A percentile compares a stretch with the other conserved stretches of the same genome.
Evolutionary conservation across 768 basidiomycete genomes (phyloP).

Genomic region (Tricholoma bakamatsutake): DNA sequence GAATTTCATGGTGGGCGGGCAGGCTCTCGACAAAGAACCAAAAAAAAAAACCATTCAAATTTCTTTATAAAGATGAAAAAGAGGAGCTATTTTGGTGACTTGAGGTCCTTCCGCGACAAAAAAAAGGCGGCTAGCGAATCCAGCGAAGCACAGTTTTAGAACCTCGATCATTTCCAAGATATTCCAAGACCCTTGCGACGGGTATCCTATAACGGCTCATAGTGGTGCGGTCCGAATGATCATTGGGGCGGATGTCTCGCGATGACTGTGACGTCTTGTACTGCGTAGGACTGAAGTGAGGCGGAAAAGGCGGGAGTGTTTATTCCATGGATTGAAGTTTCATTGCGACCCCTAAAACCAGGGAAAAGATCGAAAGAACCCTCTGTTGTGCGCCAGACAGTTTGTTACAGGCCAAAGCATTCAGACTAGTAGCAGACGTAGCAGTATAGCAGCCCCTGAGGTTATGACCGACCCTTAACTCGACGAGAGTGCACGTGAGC

Average conservation of each 20-base stretch:
- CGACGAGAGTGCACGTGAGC: slow-evolving; percentile 5
- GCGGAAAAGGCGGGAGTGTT: not conserved
- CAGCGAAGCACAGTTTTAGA: not conserved
- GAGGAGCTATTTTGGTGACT: not conserved
- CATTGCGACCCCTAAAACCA: not conserved
- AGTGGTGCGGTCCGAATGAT: not conserved
- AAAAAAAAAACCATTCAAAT: not conserved
- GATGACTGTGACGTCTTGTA: not conserved
- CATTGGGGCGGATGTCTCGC: not conserved
- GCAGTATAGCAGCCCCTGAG: too few relatives aligned
- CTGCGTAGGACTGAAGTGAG: not conserved
- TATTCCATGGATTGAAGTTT: not conserved
- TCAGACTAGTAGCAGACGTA: too few relatives aligned
- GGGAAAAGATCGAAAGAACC: too few relatives aligned
- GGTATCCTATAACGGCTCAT: not conserved
- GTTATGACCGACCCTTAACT: slow-evolving; percentile 7
- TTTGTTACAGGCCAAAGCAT: too few relatives aligned
- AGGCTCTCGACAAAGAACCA: not conserved
- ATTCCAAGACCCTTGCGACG: not conserved
- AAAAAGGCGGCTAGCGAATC: not conserved
- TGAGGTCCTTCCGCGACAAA: not conserved
- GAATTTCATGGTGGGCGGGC: not conserved
- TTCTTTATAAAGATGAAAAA: not conserved
- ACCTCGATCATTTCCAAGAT: not conserved
- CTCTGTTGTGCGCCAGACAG: too few relatives aligned